Conservation (phyloP, 768 basidiomycete genomes). For the Lentinula sp. region DNA sequence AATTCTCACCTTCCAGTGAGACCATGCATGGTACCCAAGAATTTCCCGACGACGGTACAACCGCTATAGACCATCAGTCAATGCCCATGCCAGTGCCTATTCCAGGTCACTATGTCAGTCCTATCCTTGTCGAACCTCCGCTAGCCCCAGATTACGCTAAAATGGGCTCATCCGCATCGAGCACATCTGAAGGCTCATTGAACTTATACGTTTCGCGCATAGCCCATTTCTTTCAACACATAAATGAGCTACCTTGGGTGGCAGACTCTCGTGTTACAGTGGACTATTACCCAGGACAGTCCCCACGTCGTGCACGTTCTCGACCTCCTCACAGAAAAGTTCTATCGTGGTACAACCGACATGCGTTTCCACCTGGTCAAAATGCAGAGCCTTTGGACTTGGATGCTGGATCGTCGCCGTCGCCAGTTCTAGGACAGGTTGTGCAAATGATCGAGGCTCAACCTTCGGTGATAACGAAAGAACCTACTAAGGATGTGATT, state of each 20-base stretch:
- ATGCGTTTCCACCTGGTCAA: not conserved
- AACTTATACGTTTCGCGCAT: constrained; percentile 27
- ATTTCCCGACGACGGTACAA: constrained; percentile 8
- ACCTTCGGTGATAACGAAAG: not conserved
- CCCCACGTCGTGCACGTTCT: constrained; percentile 9
- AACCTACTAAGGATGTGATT: not conserved
- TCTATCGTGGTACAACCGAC: constrained; percentile 8
- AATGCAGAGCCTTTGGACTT: not conserved
- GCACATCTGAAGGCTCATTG: constrained; percentile 27
- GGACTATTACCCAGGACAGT: constrained; percentile 35
- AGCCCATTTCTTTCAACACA: constrained; percentile 23
- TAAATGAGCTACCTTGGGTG: constrained; percentile 41
- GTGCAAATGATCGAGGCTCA: not conserved
- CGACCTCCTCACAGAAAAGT: constrained; percentile 2
- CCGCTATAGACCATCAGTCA: constrained; percentile 12
- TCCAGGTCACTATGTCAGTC: constrained; percentile 21
- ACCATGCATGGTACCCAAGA: not conserved
- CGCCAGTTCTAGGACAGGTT: not conserved
- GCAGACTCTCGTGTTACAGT: constrained; percentile 32
- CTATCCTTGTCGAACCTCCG: constrained; percentile 32
- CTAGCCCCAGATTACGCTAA: constrained; percentile 42
- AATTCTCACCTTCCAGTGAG: not conserved
- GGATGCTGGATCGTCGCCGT: not conserved
- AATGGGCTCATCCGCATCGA: constrained; percentile 38
- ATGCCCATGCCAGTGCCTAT: constrained; percentile 3